A percentile compares a stretch with the other conserved stretches of the same genome.
These are phyloP conservation scores for Nicotiana undulata DNA, from an alignment of 257 asterid genomes.

Conservation along the genomic window DNA sequence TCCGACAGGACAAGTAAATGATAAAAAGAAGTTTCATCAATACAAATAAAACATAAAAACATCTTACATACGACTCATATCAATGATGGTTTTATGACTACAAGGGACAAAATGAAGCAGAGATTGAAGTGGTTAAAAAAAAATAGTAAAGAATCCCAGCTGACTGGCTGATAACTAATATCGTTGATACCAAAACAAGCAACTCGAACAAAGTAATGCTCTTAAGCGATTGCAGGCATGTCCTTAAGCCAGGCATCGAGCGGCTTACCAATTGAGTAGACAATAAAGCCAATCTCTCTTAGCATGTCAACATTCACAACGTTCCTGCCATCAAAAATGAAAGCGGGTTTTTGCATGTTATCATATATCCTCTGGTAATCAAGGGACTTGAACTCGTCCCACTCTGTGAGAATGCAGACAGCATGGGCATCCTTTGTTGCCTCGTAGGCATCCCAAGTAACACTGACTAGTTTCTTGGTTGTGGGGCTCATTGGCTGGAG, in stretches of 20 bases:
- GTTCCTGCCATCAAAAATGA: conserved; percentile 75
- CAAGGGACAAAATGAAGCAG: conserved; percentile 25
- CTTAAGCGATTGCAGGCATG: conserved; percentile 77
- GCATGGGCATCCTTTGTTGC: conserved; percentile 79
- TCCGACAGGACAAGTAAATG: conserved; percentile 9
- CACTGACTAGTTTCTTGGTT: conserved; percentile 55
- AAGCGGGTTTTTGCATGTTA: conserved; percentile 90
- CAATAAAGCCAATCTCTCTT: conserved; percentile 79
- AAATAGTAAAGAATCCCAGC: conserved; percentile 29
- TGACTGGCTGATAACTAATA: conserved; percentile 22
- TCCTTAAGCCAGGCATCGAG: conserved; percentile 90
- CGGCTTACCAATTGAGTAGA: conserved; percentile 84
- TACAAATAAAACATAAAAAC: conserved; percentile 27
- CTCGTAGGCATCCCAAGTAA: conserved; percentile 64
- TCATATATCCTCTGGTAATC: conserved; percentile 71
- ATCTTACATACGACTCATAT: conserved; percentile 21
- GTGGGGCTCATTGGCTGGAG: conserved; percentile 90
- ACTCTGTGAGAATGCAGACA: conserved; percentile 77
- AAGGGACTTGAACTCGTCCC: conserved; percentile 84
- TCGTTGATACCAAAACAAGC: conserved; percentile 14
- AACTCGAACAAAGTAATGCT: conserved; percentile 9
- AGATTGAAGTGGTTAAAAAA: conserved; percentile 26
- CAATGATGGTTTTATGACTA: conserved; percentile 26
- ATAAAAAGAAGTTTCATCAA: conserved; percentile 26
- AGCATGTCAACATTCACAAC: conserved; percentile 50